These are phyloP conservation scores for Penstemon newberryi DNA, from an alignment of 257 asterid genomes.

Conservation along the genomic window DNA sequence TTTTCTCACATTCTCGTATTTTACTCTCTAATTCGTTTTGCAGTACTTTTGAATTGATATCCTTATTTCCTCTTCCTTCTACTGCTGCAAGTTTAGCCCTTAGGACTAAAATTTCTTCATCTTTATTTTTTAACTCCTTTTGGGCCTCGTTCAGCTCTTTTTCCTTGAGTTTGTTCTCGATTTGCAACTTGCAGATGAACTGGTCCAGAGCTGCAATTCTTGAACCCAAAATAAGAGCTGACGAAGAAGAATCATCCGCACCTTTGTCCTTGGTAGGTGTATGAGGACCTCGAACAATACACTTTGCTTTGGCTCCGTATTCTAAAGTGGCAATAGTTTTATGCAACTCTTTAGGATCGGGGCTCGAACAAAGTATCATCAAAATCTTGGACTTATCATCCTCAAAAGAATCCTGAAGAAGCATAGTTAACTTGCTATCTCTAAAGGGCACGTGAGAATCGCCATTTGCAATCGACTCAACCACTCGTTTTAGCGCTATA, in stretches of 20 bases:
- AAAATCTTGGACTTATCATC: constrained; percentile 88
- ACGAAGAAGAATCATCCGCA: constrained; percentile 72
- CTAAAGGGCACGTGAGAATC: constrained; percentile 98
- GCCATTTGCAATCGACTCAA: constrained; percentile 94
- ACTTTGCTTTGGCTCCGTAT: constrained; percentile 95
- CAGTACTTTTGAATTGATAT: constrained; percentile 60
- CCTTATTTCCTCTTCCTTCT: constrained; percentile 51
- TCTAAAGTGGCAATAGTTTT: constrained; percentile 90
- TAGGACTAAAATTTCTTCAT: constrained; percentile 60
- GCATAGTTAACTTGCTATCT: constrained; percentile 98
- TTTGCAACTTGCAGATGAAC: constrained; percentile 72
- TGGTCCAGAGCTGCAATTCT: constrained; percentile 82
- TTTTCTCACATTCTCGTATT: constrained; percentile 60
- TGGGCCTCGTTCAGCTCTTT: constrained; percentile 66
- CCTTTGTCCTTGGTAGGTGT: constrained; percentile 74
- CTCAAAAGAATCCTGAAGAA: constrained; percentile 98
- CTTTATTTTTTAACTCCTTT: constrained; percentile 59
- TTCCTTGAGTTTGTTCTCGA: constrained; percentile 67
- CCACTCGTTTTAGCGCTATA: constrained; percentile 83
- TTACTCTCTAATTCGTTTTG: constrained; percentile 60
- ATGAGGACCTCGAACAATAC: constrained; percentile 82
- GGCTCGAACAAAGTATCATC: constrained; percentile 94
- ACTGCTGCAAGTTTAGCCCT: constrained; percentile 55
- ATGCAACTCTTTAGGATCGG: constrained; percentile 89
- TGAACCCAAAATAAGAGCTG: constrained; percentile 67